These are phyloP conservation scores for Haplographium delicatum DNA, from an alignment of 495 filamentous ascomycete genomes.

Conservation along the genomic window DNA sequence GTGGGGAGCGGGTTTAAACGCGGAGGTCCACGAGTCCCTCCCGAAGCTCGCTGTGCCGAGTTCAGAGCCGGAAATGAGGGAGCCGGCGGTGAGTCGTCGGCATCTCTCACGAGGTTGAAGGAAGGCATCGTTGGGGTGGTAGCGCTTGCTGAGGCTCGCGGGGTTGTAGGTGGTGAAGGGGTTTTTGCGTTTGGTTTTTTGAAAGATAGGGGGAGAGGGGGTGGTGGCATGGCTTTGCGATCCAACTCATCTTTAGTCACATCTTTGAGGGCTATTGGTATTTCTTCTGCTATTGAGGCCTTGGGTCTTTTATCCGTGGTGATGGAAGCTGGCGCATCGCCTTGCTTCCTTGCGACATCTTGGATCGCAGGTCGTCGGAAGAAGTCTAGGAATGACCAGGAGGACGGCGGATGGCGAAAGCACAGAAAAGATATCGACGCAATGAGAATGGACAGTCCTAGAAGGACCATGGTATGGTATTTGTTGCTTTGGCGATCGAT, in stretches of 20 bases:
- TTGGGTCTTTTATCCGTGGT: background rate
- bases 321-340: slow-evolving; percentile 1
- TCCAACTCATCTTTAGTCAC: slow-evolving; percentile 20
- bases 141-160: background rate
- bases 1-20: slow-evolving; percentile 18
- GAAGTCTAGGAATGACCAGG: slow-evolving; percentile 32
- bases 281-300: background rate
- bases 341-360: slow-evolving; percentile 4
- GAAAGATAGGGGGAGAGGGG: slow-evolving; percentile 20
- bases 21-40: slow-evolving; percentile 17
- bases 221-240: slow-evolving; percentile 32
- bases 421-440: slow-evolving; percentile 47
- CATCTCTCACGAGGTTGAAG: slow-evolving; percentile 10
- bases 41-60: slow-evolving; percentile 35
- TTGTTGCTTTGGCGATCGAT: background rate
- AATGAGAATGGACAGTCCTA: slow-evolving; percentile 49
- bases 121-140: slow-evolving; percentile 10
- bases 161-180: slow-evolving; percentile 7
- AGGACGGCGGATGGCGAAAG: slow-evolving; percentile 40
- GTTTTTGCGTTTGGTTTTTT: slow-evolving; percentile 4
- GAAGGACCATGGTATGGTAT: slow-evolving; percentile 37
- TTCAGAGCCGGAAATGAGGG: slow-evolving; percentile 33
- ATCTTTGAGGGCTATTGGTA: background rate
- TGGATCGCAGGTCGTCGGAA: slow-evolving; percentile 7
- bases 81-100: background rate